Evolutionary conservation across 202 grass and related monocot genomes (phyloP), one percentile per base, ranked within the genome.

Genomic region (Schoenoplectus triqueter): DNA sequence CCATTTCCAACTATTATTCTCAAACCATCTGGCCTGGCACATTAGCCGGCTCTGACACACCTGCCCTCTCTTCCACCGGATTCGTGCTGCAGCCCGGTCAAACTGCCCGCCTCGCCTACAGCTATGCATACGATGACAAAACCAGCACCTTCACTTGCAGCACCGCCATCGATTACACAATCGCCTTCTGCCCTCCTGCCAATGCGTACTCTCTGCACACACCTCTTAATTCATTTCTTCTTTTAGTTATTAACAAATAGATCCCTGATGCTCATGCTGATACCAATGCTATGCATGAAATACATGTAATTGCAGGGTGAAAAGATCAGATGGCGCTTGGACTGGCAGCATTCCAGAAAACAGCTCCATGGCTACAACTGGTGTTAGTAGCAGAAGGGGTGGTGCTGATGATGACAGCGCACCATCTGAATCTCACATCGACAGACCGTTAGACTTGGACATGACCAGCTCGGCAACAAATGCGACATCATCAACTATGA

Each of bases 61-160:
- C 92, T 59, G 82, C 93, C 77, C 90, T 98, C 13, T 84, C 92
- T 1, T 92, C 90, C 57, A 98, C 92, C 2, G 92, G 91, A 71
- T 95, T 98, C 88, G 41, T 17, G 81, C 88, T 98, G 0, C 91
- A 90, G 7, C 20, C 88, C 0, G 89, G 92, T 14, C 89, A 95
- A 85, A 88, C 85, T 22, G 92, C 66, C 9, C 85, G 80, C 66
- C 88, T 40, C n/a, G 93, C 95, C 0, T 98, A 98, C 87, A 98
- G 95, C 89, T 98, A 98, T 57, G 95, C 95, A 8, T 98, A 92
- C 62, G 95, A 95, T 39, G 95, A 95, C 83, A 57, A 66, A 18
- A 88, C 91, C 10, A 93, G 91, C 91, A 98, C 91, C 41, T 98
- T 94, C 88, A 95, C 95, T 10, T 95, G 95, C 87, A 88, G 31